Percentiles rank a stretch among this genome's conserved stretches.
Conservation (phyloP, 2,329 filamentous ascomycete genomes). For the Pseudohalonectria lignicola region DNA sequence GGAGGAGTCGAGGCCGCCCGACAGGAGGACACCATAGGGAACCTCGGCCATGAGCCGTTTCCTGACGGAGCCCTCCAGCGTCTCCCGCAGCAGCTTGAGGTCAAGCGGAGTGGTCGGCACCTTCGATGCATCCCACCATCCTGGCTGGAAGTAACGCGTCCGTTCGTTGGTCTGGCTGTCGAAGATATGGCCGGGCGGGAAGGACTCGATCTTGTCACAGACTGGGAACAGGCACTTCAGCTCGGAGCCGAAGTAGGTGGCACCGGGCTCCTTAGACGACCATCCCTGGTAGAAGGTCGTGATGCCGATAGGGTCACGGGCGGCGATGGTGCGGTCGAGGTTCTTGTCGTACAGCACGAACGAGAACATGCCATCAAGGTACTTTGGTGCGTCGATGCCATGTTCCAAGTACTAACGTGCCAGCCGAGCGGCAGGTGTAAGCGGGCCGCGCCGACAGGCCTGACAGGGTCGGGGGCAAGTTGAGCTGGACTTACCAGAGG, state of each 20-base stretch:
- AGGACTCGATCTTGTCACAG: constrained; percentile 89
- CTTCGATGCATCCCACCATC: constrained; percentile 78
- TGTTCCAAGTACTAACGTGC: constrained; percentile 72
- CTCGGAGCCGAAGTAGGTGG: constrained; percentile 95
- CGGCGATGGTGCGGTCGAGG: constrained; percentile 83
- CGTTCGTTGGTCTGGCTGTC: constrained; percentile 83
- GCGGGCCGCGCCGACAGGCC: too few species aligned
- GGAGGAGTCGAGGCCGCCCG: constrained; percentile 91
- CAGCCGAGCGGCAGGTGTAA: constrained; percentile 8
- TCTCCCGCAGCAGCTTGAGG: constrained; percentile 68
- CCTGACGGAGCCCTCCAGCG: constrained; percentile 81
- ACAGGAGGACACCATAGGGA: constrained; percentile 90
- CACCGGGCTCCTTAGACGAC: constrained; percentile 68
- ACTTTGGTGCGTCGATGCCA: constrained; percentile 82
- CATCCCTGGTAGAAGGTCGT: constrained; percentile 96
- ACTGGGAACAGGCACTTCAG: constrained; percentile 87
- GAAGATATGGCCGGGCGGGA: constrained; percentile 92
- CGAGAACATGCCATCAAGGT: constrained; percentile 98
- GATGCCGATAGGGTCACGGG: constrained; percentile 91
- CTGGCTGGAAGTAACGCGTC: constrained; percentile 82
- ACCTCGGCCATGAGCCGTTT: constrained; percentile 99
- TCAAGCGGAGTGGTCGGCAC: constrained; percentile 74
- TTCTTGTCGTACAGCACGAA: constrained; percentile 97
- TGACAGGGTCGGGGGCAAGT: neutral
- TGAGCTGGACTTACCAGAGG: constrained; percentile 58